Base-by-base conservation (phyloP, 2,329 filamentous ascomycete genomes). In the Periconia digitata region DNA sequence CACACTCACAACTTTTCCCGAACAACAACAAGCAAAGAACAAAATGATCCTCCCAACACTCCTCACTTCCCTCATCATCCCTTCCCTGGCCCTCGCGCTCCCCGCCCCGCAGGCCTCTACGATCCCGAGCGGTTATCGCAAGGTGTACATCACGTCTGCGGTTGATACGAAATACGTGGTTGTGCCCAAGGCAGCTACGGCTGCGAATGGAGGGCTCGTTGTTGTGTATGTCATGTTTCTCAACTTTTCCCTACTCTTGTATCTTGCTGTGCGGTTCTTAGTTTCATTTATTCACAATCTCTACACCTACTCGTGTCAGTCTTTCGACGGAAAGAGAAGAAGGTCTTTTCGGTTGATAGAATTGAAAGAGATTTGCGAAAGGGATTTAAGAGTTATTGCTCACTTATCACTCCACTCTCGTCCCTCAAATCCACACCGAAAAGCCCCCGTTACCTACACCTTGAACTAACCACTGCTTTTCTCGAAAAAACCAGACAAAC, bases 201-300 rank as follows among this genome's bases (percentile, higher is more conserved):
- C 42, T 18, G 57, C 54, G 2, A 50, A 43, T 24, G 62, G 60
- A 6, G 52, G 47, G 37, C 59, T 58, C 1, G 46, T 62, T 8
- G 63, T 67, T 6, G 63, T 67, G 65, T 67, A 49, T 20, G 60
- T 48, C n/a, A n/a, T n/a, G n/a, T n/a, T n/a, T n/a, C n/a, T n/a
- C n/a, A n/a, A n/a, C n/a, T n/a, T 13, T 18, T 8, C 8, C 8
- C 7, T 6, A 20, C 16, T 36, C 34, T 18, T 23, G 13, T 37
- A 15, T 38, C 12, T 24, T 21, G 16, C 17, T 18, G 10, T 3
- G 13, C 17, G 17, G 8, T 36, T 36, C 34, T 36, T n/a, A 36
- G 6, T n/a, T 36, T 36, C n/a, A n/a, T n/a, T n/a, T n/a, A n/a
- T n/a, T n/a, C n/a, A n/a, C n/a, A n/a, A n/a, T n/a, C n/a, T n/a